Base-by-base conservation (phyloP, 345 rosid genomes). In the Salix koriyanagi region DNA sequence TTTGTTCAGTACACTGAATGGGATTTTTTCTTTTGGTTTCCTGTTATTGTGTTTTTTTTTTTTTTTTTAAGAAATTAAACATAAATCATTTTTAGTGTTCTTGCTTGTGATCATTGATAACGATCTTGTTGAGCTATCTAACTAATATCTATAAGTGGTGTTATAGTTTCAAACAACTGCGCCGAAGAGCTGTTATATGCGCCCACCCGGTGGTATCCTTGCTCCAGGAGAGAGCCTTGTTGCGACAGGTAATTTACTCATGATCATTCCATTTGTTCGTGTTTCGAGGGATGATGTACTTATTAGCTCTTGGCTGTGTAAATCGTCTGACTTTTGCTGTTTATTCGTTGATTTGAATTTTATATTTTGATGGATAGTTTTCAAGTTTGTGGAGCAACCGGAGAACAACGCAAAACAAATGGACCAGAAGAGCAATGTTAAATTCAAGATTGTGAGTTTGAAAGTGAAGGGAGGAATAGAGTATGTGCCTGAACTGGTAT, bases 361-460 rank as follows among this genome's bases (percentile, higher is more conserved):
- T 79, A 36, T 11, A 41, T 13, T 79, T 68, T 69, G 41, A 69
- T 79, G 36, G 74, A 6, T 78, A 81, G 84, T 81, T 42, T 81
- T 81, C 56, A 81, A 81, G 72, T 81, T 81, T 69, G 78, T 81
- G 16, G 84, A 81, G 75, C 75, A 69, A 19, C 84, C 81, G 1
- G 84, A 81, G 71, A 73, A 69, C 56, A 81, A 69, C 54, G 84
- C 77, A 50, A 81, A 77, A 65, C 78, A 48, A 60, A 11, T 65
- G 42, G 84, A 73, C 26, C 80, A 74, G 65, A 81, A 81, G 72
- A 77, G 72, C 67, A 81, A 73, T 74, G 84, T 37, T 39, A 81
- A 81, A 70, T 81, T 81, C 52, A 81, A 81, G 72, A 81, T 81
- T 60, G 77, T 81, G 84, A 81, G 84, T 52, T 74, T 77, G 78